Evolutionary conservation across 2,329 filamentous ascomycete species (phyloP).

Genomic region (Amauroascus niger): DNA sequence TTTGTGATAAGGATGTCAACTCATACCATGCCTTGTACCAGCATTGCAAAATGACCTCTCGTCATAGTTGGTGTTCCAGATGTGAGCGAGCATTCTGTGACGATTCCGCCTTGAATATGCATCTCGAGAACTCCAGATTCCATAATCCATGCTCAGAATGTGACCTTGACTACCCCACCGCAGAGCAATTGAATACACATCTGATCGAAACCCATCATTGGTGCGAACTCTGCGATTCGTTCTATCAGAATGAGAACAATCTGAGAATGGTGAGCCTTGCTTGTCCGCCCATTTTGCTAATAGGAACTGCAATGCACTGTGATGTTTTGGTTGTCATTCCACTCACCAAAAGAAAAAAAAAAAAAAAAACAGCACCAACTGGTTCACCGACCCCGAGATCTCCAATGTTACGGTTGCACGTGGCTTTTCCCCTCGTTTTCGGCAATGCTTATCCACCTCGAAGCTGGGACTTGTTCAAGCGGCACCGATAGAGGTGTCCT

Average conservation of each 20-base stretch:
- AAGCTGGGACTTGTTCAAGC: conserved; percentile 19
- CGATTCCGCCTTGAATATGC: background rate
- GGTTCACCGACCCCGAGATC: conserved; percentile 14
- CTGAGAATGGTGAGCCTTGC: conserved; percentile 15
- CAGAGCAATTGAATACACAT: conserved; percentile 10
- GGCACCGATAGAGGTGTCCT: conserved; percentile 7
- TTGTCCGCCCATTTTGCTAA: no score
- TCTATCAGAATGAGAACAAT: conserved; percentile 17
- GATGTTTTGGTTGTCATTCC: no score
- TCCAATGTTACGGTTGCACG: conserved; percentile 19
- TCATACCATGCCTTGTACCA: background rate
- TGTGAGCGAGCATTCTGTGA: conserved; percentile 1
- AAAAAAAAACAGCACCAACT: conserved; percentile 18
- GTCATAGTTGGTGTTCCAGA: conserved; percentile 1
- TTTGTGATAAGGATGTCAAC: background rate
- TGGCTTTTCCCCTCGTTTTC: conserved; percentile 19
- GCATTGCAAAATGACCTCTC: background rate
- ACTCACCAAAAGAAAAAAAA: no score
- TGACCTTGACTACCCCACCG: background rate
- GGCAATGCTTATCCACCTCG: conserved; percentile 22
- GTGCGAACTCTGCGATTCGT: conserved; percentile 14
- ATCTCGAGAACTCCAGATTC: background rate
- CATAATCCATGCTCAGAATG: background rate
- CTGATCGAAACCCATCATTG: conserved; percentile 13
- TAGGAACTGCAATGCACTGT: no score